Conservation (phyloP, 208 protist genomes). For the Acanthamoeba lenticulata region DNA sequence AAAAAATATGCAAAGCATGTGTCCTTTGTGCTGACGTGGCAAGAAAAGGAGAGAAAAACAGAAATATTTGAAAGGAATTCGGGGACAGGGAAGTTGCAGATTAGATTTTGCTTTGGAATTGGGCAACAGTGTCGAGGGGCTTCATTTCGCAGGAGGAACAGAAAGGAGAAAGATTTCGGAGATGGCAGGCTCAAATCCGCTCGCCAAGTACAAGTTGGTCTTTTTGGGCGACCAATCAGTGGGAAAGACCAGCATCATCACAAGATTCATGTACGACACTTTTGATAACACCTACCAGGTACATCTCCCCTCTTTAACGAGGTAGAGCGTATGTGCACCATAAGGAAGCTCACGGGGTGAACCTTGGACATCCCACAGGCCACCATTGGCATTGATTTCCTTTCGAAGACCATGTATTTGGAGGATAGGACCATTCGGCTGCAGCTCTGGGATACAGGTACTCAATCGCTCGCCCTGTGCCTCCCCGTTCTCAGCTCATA, state of each 20-base stretch:
- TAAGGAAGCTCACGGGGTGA: background rate
- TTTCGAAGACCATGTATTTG: slow-evolving; percentile 97
- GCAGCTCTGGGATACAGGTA: slow-evolving; percentile 94
- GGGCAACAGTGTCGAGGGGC: too few species aligned
- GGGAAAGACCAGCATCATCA: slow-evolving; percentile 97
- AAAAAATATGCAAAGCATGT: too few species aligned
- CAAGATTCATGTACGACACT: slow-evolving; percentile 97
- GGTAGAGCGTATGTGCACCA: background rate
- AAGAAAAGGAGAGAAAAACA: too few species aligned
- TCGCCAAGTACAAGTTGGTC: slow-evolving; percentile 97
- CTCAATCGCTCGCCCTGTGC: background rate
- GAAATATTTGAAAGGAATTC: too few species aligned
- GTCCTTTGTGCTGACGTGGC: too few species aligned
- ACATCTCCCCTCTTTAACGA: background rate
- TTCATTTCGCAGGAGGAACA: too few species aligned
- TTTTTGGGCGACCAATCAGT: slow-evolving; percentile 97
- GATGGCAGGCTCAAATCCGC: slow-evolving; percentile 45
- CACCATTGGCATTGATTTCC: slow-evolving; percentile 99
- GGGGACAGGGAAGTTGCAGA: too few species aligned
- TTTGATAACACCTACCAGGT: slow-evolving; percentile 93
- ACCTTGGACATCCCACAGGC: slow-evolving; percentile 85
- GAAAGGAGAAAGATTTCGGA: too few species aligned
- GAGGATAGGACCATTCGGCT: slow-evolving; percentile 95
- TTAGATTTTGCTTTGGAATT: too few species aligned
- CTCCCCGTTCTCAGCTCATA: background rate